Evolutionary conservation across 495 filamentous ascomycete genomes (phyloP).

Genomic region (Talaromyces borbonicus): DNA sequence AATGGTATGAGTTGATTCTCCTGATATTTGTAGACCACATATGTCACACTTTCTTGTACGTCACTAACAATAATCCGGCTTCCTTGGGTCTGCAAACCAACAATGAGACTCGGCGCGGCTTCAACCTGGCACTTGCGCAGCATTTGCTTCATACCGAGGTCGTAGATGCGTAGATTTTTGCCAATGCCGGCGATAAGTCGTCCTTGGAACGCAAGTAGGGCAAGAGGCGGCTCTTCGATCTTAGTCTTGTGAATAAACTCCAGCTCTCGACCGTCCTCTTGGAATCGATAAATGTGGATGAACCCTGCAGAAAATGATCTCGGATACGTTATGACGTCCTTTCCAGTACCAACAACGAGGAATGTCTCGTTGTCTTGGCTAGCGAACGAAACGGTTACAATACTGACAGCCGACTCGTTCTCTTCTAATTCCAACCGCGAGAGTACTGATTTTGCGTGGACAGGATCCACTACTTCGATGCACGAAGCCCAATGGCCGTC

Average conservation of each 20-base stretch:
- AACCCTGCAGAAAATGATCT: constrained; percentile 67
- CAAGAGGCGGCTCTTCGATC: constrained; percentile 78
- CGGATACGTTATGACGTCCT: constrained; percentile 72
- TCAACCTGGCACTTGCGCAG: constrained; percentile 82
- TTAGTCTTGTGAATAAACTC: constrained; percentile 96
- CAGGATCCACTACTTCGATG: constrained; percentile 79
- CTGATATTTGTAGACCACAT: constrained; percentile 86
- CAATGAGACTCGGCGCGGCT: constrained; percentile 72
- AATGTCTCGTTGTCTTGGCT: constrained; percentile 85
- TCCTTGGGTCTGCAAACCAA: constrained; percentile 81
- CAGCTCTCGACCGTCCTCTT: constrained; percentile 71
- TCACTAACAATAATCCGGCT: constrained; percentile 87
- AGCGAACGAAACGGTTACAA: constrained; percentile 72
- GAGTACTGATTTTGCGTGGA: constrained; percentile 60
- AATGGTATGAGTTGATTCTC: constrained; percentile 89
- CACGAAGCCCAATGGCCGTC: constrained; percentile 89
- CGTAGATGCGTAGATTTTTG: constrained; percentile 72
- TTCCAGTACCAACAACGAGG: constrained; percentile 85
- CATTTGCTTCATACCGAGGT: constrained; percentile 81
- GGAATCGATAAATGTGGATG: constrained; percentile 89
- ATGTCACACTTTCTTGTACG: constrained; percentile 81
- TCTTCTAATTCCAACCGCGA: constrained; percentile 71
- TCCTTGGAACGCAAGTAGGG: constrained; percentile 85
- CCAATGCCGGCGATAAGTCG: constrained; percentile 78
- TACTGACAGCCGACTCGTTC: constrained; percentile 86